phyloP scores from a whole-genome alignment of 768 basidiomycete species.

The Tricholoma bakamatsutake region DNA sequence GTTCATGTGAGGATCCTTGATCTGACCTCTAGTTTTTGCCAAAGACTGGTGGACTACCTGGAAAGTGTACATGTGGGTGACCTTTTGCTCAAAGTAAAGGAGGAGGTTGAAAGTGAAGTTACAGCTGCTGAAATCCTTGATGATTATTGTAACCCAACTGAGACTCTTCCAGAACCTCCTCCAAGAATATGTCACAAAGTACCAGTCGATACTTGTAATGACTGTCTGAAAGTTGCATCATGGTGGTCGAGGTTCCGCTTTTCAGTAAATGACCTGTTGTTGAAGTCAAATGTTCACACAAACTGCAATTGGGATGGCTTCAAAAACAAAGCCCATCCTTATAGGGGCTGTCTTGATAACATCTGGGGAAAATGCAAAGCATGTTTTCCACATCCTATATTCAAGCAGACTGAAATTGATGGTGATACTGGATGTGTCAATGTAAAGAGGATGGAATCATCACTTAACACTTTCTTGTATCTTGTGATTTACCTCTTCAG shows the following conservation, averaged over 20 bases:
- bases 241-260: background rate
- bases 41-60: no score
- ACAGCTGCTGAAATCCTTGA: no score
- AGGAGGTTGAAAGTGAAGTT: no score
- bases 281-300: constrained; percentile 1
- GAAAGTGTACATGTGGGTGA: no score
- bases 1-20: no score
- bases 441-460: constrained; percentile 24
- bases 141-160: background rate
- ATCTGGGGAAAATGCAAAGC: constrained; percentile 17
- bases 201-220: background rate
- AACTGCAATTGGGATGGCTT: no score
- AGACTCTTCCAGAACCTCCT: background rate
- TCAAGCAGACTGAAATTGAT: constrained; percentile 11
- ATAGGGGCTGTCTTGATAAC: constrained; percentile 7
- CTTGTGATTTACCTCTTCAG: constrained; percentile 20
- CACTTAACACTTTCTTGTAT: constrained; percentile 23
- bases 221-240: background rate
- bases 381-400: constrained; percentile 20
- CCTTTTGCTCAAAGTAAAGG: no score
- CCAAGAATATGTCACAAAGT: background rate
- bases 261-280: constrained; percentile 2
- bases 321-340: no score
- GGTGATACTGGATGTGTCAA: constrained; percentile 15
- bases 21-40: no score